A percentile compares a stretch with the other conserved stretches of the same genome.
phyloP scores from a whole-genome alignment of 139 green algal genomes.

The Chlamydomonas sphaeroides region DNA sequence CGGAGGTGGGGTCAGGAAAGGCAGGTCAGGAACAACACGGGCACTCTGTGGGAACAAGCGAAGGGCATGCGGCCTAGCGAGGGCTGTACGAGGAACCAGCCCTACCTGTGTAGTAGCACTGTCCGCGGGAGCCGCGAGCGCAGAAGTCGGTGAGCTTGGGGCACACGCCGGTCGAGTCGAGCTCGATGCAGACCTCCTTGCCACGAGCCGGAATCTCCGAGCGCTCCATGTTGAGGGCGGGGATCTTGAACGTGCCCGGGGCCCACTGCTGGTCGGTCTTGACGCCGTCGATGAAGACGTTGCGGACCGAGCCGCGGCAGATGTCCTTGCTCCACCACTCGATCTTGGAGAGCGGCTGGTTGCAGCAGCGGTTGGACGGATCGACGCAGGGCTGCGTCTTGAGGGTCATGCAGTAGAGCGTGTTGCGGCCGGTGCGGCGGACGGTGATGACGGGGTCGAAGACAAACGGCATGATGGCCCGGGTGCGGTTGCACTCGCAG shows the following conservation, averaged over 20 bases:
- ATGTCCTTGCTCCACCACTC: not conserved
- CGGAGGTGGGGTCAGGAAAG: too few species aligned
- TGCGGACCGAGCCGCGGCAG: not conserved
- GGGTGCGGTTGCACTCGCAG: not conserved
- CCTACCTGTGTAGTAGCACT: conserved; percentile 8
- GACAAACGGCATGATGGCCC: not conserved
- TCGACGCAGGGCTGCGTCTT: not conserved
- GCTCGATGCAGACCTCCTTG: conserved; percentile 11
- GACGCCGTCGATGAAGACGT: not conserved
- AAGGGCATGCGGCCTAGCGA: too few species aligned
- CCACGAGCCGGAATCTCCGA: not conserved
- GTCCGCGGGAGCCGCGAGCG: not conserved
- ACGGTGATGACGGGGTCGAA: not conserved
- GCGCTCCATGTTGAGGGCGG: not conserved
- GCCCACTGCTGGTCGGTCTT: conserved; percentile 34
- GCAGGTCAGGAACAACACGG: too few species aligned
- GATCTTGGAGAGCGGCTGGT: not conserved
- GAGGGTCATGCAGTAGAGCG: not conserved
- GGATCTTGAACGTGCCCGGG: not conserved
- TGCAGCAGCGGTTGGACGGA: not conserved
- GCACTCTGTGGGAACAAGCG: too few species aligned
- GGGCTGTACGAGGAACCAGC: too few species aligned
- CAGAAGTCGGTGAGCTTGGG: conserved; percentile 15
- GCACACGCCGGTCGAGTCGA: not conserved
- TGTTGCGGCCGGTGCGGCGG: not conserved